Conservation (phyloP, 768 basidiomycete species). For the Suillus subalutaceus region DNA sequence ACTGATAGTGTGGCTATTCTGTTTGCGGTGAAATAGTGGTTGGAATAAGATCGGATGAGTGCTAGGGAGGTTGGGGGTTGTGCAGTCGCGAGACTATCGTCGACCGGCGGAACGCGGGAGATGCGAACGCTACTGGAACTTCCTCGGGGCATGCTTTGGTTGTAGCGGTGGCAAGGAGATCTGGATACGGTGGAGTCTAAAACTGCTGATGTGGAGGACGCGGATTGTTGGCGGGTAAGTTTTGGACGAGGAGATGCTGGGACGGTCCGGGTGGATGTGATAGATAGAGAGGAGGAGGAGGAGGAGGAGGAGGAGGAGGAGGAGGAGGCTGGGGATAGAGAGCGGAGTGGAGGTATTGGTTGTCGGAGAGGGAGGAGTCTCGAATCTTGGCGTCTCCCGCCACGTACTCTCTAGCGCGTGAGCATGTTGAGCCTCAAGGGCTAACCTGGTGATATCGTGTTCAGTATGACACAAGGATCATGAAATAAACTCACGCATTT, state of each 20-base stretch:
- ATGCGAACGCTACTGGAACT: conserved; percentile 22
- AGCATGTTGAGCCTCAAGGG: conserved; percentile 37
- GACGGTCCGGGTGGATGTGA: conserved; percentile 71
- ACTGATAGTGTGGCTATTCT: conserved; percentile 50
- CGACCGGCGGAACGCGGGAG: conserved; percentile 13
- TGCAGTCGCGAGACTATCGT: conserved; percentile 14
- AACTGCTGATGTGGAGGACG: conserved; percentile 26
- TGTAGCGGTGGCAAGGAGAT: conserved; percentile 13
- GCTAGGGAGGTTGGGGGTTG: conserved; percentile 35
- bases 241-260: conserved; percentile 37
- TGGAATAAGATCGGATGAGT: conserved; percentile 50
- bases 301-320: too few species aligned
- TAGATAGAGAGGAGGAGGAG: conserved; percentile 71
- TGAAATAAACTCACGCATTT: conserved; percentile 50
- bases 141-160: conserved; percentile 13
- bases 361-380: conserved; percentile 24
- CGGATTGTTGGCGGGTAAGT: conserved; percentile 14
- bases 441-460: background rate
- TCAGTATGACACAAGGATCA: conserved; percentile 11
- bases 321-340: conserved; percentile 54
- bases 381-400: conserved; percentile 25
- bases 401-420: conserved; percentile 26
- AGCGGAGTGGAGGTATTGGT: conserved; percentile 29
- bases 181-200: conserved; percentile 32
- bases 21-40: conserved; percentile 49